Evolutionary conservation across 305 asterid genomes (phyloP), one percentile per base, ranked within the genome.

Genomic region (Rubia occidens): DNA sequence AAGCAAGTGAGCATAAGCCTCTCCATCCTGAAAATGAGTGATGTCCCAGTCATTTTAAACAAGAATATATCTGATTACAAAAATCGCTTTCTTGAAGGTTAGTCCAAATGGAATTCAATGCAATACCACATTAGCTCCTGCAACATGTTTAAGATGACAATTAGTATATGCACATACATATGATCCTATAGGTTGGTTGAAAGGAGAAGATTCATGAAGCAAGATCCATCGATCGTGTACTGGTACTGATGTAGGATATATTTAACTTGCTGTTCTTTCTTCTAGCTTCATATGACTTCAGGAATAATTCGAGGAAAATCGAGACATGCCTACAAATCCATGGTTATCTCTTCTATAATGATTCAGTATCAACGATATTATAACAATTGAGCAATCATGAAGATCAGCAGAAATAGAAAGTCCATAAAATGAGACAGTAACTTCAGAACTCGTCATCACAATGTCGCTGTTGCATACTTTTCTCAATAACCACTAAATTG

Each of bases 1-100:
- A 56, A 93, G 93, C 91, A 93, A 79, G 84, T 84, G 84, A 78
- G 90, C 96, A 70, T 90, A 93, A 51, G 97, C 98, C 76, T 86
- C 92, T 64, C 96, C 97, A 66, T 93, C 97, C 98, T 90, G 82
- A 78, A 71, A 66, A 4, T 20, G 26, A 56, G 5, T 18, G 35
- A 29, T 21, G 14, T 43, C 4, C 54, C 53, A 14, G 44, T 47
- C 51, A 54, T 24, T 24, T 24, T 24, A 37, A 54, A 64, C 3
- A 17, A 21, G 26, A 2, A 24, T 59, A 11, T 3, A 59, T 56
- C 14, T 56, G 32, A 13, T 6, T 56, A 8, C 3, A 11, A 43
- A 14, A 21, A 32, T 21, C 21, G 17, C 26, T 39, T n/a, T 60
- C 11, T 6, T 60, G 11, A 37, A 60, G 8, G 3, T 43, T 14